phyloP scores from a whole-genome alignment of 129 eudicot species.

The Ambrosia trifida region DNA sequence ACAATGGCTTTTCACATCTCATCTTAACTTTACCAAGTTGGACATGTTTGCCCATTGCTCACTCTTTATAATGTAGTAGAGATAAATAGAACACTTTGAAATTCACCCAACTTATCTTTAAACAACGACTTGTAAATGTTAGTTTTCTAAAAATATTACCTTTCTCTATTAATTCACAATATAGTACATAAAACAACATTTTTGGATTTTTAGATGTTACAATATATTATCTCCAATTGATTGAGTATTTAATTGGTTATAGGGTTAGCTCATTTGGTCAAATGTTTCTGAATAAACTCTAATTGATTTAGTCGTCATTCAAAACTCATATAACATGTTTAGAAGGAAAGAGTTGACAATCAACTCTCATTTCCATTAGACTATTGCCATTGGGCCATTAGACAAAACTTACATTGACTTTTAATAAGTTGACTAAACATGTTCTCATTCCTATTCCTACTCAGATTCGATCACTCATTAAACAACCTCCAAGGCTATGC shows the following conservation, averaged over 20 bases:
- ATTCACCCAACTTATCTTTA: no score
- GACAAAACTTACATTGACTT: conserved; percentile 16
- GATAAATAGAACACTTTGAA: no score
- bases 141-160: no score
- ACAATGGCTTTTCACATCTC: no score
- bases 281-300: no score
- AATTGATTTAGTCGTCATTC: no score
- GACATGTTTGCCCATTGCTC: no score
- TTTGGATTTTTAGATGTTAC: neutral
- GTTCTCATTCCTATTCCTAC: neutral
- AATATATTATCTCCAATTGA: neutral
- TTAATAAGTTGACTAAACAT: conserved; percentile 17
- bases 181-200: neutral
- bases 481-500: neutral
- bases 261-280: no score
- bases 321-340: neutral
- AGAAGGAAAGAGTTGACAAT: conserved; percentile 17
- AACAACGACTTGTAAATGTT: no score
- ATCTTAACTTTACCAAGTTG: no score
- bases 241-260: neutral
- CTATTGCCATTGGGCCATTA: conserved; percentile 13
- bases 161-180: no score
- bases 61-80: no score
- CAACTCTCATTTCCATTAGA: neutral
- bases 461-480: conserved; percentile 9